Evolutionary conservation across 179 eudicot genomes (phyloP), one percentile per base, ranked within the genome.

Genomic region (Vitellaria paradoxa): DNA sequence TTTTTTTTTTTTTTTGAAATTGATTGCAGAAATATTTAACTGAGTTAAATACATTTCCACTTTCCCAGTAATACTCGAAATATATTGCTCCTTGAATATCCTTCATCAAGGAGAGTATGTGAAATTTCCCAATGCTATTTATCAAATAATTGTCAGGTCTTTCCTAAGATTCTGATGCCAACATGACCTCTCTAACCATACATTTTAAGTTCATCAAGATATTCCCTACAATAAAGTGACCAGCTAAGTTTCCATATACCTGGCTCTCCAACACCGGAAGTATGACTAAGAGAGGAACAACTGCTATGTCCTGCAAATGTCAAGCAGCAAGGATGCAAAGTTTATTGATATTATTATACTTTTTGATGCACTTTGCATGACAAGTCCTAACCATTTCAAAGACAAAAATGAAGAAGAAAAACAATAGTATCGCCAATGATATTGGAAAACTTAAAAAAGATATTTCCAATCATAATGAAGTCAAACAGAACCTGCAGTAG

Each of bases 251-350:
- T 23, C 20, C 23, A 64, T 46, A 26, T 84, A 96, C 99, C 98
- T 96, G 99, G 83, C 89, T 94, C 85, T 96, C 99, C 21, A 96
- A 84, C 78, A 96, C 96, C n/a, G 99, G 98, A 55, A 96, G 97
- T 82, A 96, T 85, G 90, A 96, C 99, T 83, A 96, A 86, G 76
- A 96, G 94, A 82, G 99, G 99, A 78, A 96, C 98, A 81, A 96
- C 99, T 47, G 98, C 99, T 84, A 96, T 96, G 81, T 96, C 99
- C 99, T 96, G 93, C 90, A 89, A 80, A 86, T 14, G 81, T 77
- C 81, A 81, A 81, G 61, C 55, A 71, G 73, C 60, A 74, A 65
- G 72, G 23, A 78, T 72, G 62, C 72, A 49, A 50, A 64, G 50
- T 47, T 76, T 77, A 76, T 42, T 76, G 71, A 73, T 24, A 50